Evolutionary conservation across 1,284 basidiomycete species (phyloP), one percentile per base, ranked within the genome.

Genomic region (Farysia itapuensis): DNA sequence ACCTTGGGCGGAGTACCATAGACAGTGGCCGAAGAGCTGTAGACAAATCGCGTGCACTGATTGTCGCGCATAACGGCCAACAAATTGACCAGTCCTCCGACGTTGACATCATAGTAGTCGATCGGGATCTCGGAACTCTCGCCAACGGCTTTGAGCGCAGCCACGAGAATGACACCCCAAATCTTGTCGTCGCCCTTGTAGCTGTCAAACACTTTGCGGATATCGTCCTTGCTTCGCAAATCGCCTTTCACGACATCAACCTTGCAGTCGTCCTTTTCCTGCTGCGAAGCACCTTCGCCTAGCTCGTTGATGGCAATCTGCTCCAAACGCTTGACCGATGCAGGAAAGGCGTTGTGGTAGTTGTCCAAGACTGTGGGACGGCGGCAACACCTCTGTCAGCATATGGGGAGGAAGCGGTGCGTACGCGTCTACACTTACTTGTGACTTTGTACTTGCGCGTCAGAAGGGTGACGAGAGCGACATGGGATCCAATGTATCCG

Each of bases 1-100:
- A 98, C 90, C 46, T 81, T 81, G 35, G 89, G 86, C 7, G 95
- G 95, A 3, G 86, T 92, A 51, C 95, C 95, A 77, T 99, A 99
- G 25, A 98, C 95, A n/a, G 95, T 98, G 2, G 95, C 95, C 19
- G 91, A 95, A 11, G 93, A 96, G 1, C 92, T 96, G 81, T 97
- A 99, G 56, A 99, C 93, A 58, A 98, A 81, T 50, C 89, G 84
- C 52, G 83, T 82, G 80, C 87, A 89, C 48, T 86, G 85, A 78
- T 86, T 89, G 56, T 88, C 86, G 45, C 82, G 81, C 92, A 96
- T 96, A 18, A 49, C 63, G 26, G 54, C 47, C 25, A 72, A 52
- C 29, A 68, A 59, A 58, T 72, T 70, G 59, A 76, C 57, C 18
- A 68, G 51, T 24, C 74, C 74, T 14, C 50, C 50, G 32, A 74